These are phyloP conservation scores for Fusarium duplospermum DNA, from an alignment of 2,329 filamentous ascomycete species.

Conservation along the genomic window DNA sequence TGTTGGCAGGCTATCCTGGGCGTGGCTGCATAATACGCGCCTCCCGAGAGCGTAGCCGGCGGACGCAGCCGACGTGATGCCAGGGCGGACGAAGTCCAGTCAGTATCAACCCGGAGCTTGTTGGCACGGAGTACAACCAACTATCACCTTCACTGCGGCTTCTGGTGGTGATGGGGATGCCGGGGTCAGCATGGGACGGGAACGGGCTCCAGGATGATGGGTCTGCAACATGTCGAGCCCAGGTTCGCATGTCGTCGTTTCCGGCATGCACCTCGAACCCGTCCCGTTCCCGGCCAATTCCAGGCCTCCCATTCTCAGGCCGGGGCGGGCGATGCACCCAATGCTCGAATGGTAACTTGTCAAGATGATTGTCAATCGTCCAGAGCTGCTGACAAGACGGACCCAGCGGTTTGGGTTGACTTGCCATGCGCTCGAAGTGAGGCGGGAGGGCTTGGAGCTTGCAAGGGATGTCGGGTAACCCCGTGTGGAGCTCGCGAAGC, in stretches of 20 bases:
- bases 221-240: slow-evolving; percentile 16
- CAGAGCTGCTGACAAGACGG: slow-evolving; percentile 6
- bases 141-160: slow-evolving; percentile 18
- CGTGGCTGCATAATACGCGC: slow-evolving; percentile 43
- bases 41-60: slow-evolving; percentile 30
- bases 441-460: slow-evolving; percentile 39
- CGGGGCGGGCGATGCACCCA: not conserved
- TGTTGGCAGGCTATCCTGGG: slow-evolving; percentile 35
- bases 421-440: slow-evolving; percentile 39
- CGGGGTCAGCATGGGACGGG: slow-evolving; percentile 28
- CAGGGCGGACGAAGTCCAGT: slow-evolving; percentile 17
- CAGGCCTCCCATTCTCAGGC: not conserved
- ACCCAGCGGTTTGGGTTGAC: slow-evolving; percentile 36
- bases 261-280: not conserved
- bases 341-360: not conserved
- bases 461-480: slow-evolving; percentile 46
- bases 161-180: slow-evolving; percentile 23
- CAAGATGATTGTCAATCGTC: not conserved
- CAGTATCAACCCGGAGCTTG: slow-evolving; percentile 30
- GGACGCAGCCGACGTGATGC: slow-evolving; percentile 29
- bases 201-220: slow-evolving; percentile 28
- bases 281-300: not conserved
- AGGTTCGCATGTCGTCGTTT: slow-evolving; percentile 3
- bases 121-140: slow-evolving; percentile 40
- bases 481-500: slow-evolving; percentile 41